Evolutionary conservation across 2,329 filamentous ascomycete species (phyloP).

Genomic region (Cytospora mali): DNA sequence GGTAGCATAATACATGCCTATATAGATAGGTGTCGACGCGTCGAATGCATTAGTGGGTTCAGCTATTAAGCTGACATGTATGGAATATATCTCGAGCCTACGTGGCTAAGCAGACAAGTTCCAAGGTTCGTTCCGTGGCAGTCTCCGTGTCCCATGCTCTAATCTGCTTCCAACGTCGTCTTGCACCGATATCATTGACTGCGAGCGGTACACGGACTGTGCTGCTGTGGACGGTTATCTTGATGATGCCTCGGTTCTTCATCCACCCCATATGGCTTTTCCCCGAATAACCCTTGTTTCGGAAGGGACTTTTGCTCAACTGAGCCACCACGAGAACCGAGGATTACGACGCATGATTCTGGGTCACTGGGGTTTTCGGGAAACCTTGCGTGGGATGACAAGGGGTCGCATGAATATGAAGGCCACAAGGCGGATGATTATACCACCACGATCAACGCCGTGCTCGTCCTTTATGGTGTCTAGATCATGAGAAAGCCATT

Average conservation of each 20-base stretch:
- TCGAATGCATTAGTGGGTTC: slow-evolving; percentile 7
- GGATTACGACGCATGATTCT: slow-evolving; percentile 14
- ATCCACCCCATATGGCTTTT: slow-evolving; percentile 5
- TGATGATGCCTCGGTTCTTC: slow-evolving; percentile 1
- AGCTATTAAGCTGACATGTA: background rate
- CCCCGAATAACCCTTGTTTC: slow-evolving; percentile 11
- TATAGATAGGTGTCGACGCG: background rate
- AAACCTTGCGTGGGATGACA: slow-evolving; percentile 19
- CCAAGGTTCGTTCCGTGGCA: background rate
- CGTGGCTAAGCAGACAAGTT: background rate
- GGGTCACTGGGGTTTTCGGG: background rate
- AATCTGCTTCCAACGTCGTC: background rate
- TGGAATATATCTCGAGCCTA: background rate
- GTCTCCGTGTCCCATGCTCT: slow-evolving; percentile 8
- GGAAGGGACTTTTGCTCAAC: background rate
- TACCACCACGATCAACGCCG: slow-evolving; percentile 14
- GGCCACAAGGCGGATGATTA: slow-evolving; percentile 27
- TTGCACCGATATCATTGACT: background rate
- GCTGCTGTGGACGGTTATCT: background rate
- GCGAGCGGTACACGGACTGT: background rate
- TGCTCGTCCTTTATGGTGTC: slow-evolving; percentile 4
- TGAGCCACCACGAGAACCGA: slow-evolving; percentile 8
- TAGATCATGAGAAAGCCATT: slow-evolving; percentile 6
- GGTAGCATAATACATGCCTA: slow-evolving; percentile 10
- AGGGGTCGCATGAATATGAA: slow-evolving; percentile 28